phyloP scores from a whole-genome alignment of 257 asterid genomes.

The Verbena officinalis region DNA sequence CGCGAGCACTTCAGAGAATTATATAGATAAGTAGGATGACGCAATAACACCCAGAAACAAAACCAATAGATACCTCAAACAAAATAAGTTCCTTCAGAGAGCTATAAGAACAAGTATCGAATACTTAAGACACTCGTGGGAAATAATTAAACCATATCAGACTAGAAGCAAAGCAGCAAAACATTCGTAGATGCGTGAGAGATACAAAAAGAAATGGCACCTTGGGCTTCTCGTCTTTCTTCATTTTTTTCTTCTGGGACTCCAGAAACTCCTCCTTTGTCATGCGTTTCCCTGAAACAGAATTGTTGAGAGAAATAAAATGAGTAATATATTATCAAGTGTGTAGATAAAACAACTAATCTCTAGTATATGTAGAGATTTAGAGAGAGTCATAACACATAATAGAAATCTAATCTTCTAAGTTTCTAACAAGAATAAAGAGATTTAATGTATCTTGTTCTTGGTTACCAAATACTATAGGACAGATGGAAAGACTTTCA shows the following conservation, averaged over 20 bases:
- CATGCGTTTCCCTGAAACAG: conserved; percentile 77
- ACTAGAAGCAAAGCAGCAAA: conserved; percentile 9
- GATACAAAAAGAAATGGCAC: conserved; percentile 35
- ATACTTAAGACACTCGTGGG: not conserved
- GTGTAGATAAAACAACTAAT: too few species aligned
- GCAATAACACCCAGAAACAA: not conserved
- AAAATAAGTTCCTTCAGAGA: not conserved
- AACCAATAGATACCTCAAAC: not conserved
- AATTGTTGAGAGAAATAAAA: not conserved
- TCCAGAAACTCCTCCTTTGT: conserved; percentile 74
- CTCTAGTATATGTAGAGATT: too few species aligned
- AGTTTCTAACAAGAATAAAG: conserved; percentile 7
- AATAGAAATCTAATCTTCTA: too few species aligned
- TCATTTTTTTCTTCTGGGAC: conserved; percentile 54
- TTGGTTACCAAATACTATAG: conserved; percentile 17
- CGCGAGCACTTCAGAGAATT: not conserved
- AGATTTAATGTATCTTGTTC: conserved; percentile 8
- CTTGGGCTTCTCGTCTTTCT: conserved; percentile 89
- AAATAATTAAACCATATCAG: not conserved
- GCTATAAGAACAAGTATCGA: not conserved
- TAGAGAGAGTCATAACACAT: too few species aligned
- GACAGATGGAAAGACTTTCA: conserved; percentile 1
- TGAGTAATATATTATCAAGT: too few species aligned
- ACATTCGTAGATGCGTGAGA: conserved; percentile 5
- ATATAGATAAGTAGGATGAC: not conserved